Evolutionary conservation across 2,329 filamentous ascomycete genomes (phyloP), one percentile per base, ranked within the genome.

Genomic region (Camptophora hylomeconis): DNA sequence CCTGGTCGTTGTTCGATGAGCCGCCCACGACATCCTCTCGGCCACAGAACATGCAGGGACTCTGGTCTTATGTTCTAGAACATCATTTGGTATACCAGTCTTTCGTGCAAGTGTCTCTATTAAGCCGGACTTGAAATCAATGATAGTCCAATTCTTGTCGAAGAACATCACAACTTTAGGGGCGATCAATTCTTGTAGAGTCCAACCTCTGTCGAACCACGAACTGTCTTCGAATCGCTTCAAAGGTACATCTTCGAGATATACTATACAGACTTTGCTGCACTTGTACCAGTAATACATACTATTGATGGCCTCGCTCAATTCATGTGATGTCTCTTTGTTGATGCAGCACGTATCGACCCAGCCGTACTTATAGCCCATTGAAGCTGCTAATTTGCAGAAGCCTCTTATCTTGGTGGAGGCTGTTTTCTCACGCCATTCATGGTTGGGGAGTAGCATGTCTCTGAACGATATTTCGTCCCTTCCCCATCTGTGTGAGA

Each of bases 11-110:
- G 41, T 31, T 11, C 47, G 47, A n/a, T 30, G 35, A 7, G 51
- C 52, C 20, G 46, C 55, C 54, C 50, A 61, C 4, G 47, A 53
- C 56, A 58, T 58, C 15, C 41, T 39, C 24, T 50, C 42, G 3
- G 41, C 29, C n/a, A 38, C 15, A 17, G 23, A 29, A 13, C 44
- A 48, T n/a, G n/a, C n/a, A n/a, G n/a, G n/a, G n/a, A n/a, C n/a
- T n/a, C n/a, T n/a, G n/a, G n/a, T n/a, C n/a, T n/a, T n/a, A 10
- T 44, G 47, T 7, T 35, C 6, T 19, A 52, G 40, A 7, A 37
- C 38, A 8, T 15, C 7, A 14, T 36, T 11, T 5, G 39, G 26
- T 17, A 52, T 45, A 0, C 27, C 24, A 7, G 46, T 52, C 6
- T 31, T 24, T 18, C 36, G 20, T 30, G 35, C 35, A n/a, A 51